Evolutionary conservation across 208 protist genomes (phyloP), one percentile per base, ranked within the genome.

Genomic region (Leishmania turanica): DNA sequence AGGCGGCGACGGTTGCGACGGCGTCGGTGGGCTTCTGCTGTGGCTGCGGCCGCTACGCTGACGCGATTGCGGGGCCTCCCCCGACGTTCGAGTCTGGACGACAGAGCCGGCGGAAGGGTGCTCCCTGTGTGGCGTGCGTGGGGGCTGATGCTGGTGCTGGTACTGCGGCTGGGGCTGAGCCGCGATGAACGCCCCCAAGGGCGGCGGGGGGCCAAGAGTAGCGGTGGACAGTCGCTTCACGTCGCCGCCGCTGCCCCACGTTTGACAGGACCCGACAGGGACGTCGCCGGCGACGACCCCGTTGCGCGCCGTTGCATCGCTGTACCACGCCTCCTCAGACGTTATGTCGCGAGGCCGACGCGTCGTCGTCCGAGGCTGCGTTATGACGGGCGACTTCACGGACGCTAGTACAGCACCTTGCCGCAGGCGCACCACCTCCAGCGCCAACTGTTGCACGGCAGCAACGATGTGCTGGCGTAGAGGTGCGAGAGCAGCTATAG

Each of bases 391-490:
- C 17, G 53, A 37, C 51, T 62, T 40, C 51, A 42, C 34, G 31
- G 51, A 1, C 31, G n/a, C n/a, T 6, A 62, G 31, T 45, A 17
- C 72, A 27, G 31, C 7, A 45, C 37, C 34, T 58, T 65, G 53
- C 6, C 74, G 82, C 66, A 86, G 68, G 51, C 72, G 62, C 42
- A n/a, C 54, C 65, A 77, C 47, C 77, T 81, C 82, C 37, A 79
- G 37, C 42, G 82, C 82, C 13, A 75, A 24, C 15, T 56, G 37
- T 37, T 82, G 82, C 72, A 82, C 82, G 3, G 78, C 74, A 0
- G 82, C 72, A 31, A 82, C 82, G 5, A 77, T 68, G 54, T 86
- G 64, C 27, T 77, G 82, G 6, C 82, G 82, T 34, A 86, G 74
- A 49, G 40, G 60, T 42, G 84, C 75, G 5, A 89, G 84, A 4